Conservation (phyloP, 169 alveolate genomes). For the Cyclospora cayetanensis region DNA sequence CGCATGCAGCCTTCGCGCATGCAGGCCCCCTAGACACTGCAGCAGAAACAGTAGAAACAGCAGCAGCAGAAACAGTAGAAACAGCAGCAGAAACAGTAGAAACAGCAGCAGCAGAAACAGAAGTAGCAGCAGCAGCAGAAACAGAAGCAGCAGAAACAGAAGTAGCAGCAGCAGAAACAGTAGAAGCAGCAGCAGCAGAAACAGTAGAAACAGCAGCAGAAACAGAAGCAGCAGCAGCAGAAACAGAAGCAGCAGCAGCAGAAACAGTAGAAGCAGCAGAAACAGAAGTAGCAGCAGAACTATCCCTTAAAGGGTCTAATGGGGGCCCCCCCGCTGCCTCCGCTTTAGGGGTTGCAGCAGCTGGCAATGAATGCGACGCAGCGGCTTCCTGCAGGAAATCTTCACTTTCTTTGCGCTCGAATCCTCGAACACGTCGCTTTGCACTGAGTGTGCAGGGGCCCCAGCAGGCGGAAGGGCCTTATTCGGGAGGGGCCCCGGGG, state of each 20-base stretch:
- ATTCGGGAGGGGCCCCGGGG: too few species aligned
- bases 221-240: slow-evolving; percentile 35
- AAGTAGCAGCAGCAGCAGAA: not conserved
- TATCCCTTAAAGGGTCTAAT: not conserved
- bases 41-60: not conserved
- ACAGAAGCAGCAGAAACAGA: not conserved
- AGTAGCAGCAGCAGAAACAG: slow-evolving; percentile 37
- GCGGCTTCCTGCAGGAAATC: not conserved
- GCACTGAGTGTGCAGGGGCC: too few species aligned
- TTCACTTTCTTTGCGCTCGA: not conserved
- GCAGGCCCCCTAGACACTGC: not conserved
- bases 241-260: not conserved
- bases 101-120: not conserved
- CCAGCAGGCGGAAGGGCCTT: too few species aligned
- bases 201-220: not conserved
- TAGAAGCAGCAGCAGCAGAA: not conserved
- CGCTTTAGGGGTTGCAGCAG: not conserved
- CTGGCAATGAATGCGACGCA: not conserved
- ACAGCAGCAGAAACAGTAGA: not conserved
- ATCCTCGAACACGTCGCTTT: too few species aligned
- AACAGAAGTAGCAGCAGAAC: slow-evolving; percentile 30
- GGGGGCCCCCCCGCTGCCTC: not conserved
- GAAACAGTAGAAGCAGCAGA: slow-evolving; percentile 5
- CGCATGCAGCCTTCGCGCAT: not conserved
- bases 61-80: not conserved